Conservation (phyloP, 805 yeast species). For the Saccharomyces paradoxus region DNA sequence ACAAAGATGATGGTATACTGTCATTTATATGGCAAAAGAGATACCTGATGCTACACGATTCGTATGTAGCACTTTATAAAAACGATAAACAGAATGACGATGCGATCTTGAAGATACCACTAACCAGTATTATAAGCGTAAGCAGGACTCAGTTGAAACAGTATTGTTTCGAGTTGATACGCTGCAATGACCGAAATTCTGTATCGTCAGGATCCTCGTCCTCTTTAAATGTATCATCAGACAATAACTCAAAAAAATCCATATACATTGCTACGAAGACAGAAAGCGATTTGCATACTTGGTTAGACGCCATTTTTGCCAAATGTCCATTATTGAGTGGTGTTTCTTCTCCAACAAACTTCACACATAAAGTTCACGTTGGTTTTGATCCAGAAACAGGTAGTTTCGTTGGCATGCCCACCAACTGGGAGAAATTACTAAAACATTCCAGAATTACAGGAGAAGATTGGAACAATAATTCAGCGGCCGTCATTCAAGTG, state of each 20-base stretch:
- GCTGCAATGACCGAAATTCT: conserved; percentile 33
- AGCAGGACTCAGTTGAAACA: conserved; percentile 65
- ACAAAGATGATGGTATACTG: conserved; percentile 86
- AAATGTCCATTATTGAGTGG: conserved; percentile 56
- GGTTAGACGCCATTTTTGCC: conserved; percentile 83
- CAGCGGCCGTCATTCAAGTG: conserved; percentile 90
- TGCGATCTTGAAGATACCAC: conserved; percentile 44
- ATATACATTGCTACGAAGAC: conserved; percentile 68
- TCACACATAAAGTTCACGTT: conserved; percentile 87
- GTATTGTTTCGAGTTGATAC: conserved; percentile 71
- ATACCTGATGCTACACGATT: conserved; percentile 68
- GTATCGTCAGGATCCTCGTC: conserved; percentile 13
- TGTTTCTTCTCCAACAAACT: conserved; percentile 89
- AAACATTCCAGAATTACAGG: conserved; percentile 83
- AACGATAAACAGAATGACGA: conserved; percentile 44
- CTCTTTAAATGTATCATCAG: conserved; percentile 8
- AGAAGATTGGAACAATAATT: conserved; percentile 87
- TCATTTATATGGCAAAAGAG: conserved; percentile 90
- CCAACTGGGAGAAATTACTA: conserved; percentile 82
- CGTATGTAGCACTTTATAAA: conserved; percentile 67
- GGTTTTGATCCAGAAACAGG: conserved; percentile 81
- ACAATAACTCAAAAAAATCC: conserved; percentile 41
- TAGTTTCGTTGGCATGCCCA: conserved; percentile 86
- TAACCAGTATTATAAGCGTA: conserved; percentile 53
- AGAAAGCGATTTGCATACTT: conserved; percentile 71